These are phyloP conservation scores for Saccharomycopsis babjevae DNA, from an alignment of 805 yeast genomes.

Conservation along the genomic window DNA sequence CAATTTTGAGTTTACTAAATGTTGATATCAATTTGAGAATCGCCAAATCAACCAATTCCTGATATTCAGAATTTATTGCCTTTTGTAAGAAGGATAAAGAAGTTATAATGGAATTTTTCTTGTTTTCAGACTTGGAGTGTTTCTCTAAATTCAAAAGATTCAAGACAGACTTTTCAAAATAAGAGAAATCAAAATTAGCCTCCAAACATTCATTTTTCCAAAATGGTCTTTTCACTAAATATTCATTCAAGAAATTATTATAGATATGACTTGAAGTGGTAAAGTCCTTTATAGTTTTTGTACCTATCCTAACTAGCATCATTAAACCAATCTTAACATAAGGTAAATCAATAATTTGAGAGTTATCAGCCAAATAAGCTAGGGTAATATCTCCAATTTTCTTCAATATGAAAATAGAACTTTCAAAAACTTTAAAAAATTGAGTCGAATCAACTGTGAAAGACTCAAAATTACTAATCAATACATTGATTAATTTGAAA, in stretches of 20 bases:
- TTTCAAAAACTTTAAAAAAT: slow-evolving; percentile 28
- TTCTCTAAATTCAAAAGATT: slow-evolving; percentile 56
- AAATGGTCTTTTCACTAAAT: slow-evolving; percentile 35
- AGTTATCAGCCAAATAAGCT: slow-evolving; percentile 64
- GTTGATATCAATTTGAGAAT: slow-evolving; percentile 42
- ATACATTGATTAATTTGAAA: slow-evolving; percentile 30
- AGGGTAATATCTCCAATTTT: slow-evolving; percentile 48
- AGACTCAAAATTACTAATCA: slow-evolving; percentile 32
- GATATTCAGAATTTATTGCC: slow-evolving; percentile 38
- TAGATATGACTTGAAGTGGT: slow-evolving; percentile 38
- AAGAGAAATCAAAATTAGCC: slow-evolving; percentile 40
- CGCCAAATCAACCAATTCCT: slow-evolving; percentile 37
- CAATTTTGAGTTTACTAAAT: slow-evolving; percentile 47
- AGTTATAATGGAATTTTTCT: slow-evolving; percentile 5
- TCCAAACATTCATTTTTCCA: slow-evolving; percentile 36
- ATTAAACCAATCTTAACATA: slow-evolving; percentile 45
- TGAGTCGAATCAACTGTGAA: slow-evolving; percentile 42
- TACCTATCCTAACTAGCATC: slow-evolving; percentile 31
- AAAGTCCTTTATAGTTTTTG: slow-evolving; percentile 31
- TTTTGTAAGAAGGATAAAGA: slow-evolving; percentile 44
- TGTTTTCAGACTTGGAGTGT: slow-evolving; percentile 37
- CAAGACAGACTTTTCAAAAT: slow-evolving; percentile 49
- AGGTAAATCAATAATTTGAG: slow-evolving; percentile 40
- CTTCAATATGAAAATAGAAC: slow-evolving; percentile 31
- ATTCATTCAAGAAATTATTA: slow-evolving; percentile 34